Conservation (phyloP, 2,329 filamentous ascomycete genomes). For the Aspergillus intermedius region DNA sequence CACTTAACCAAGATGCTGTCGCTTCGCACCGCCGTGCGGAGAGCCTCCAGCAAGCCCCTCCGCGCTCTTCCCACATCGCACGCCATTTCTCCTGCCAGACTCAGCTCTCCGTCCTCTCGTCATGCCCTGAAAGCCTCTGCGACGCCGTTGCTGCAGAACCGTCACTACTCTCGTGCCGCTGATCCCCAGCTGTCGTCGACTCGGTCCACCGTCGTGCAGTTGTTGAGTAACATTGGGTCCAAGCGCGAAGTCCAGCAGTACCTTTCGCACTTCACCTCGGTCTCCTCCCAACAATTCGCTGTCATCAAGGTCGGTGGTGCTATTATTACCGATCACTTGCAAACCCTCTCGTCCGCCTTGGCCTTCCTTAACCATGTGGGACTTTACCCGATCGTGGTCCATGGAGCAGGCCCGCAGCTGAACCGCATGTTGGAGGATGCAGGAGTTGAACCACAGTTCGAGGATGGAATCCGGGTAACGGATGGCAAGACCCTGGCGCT, state of each 20-base stretch:
- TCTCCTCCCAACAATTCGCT: constrained; percentile 93
- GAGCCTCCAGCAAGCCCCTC: constrained; percentile 34
- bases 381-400: constrained; percentile 89
- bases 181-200: constrained; percentile 53
- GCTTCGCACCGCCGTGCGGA: constrained; percentile 40
- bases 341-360: constrained; percentile 81
- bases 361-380: constrained; percentile 92
- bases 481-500: constrained; percentile 91
- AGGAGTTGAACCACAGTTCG: constrained; percentile 89
- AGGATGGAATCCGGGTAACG: constrained; percentile 92
- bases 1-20: constrained; percentile 31
- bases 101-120: constrained; percentile 18
- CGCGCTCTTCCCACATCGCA: constrained; percentile 35
- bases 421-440: constrained; percentile 86
- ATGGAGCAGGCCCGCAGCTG: constrained; percentile 90
- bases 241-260: constrained; percentile 97
- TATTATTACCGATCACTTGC: constrained; percentile 88
- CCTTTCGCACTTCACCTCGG: constrained; percentile 92
- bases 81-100: constrained; percentile 24
- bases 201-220: constrained; percentile 75
- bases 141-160: constrained; percentile 25
- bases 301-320: constrained; percentile 98
- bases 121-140: constrained; percentile 22
- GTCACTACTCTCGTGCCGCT: constrained; percentile 41
- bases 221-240: constrained; percentile 91